Base-by-base conservation (phyloP, 257 asterid genomes). In the Solanum corneliomulleri region DNA sequence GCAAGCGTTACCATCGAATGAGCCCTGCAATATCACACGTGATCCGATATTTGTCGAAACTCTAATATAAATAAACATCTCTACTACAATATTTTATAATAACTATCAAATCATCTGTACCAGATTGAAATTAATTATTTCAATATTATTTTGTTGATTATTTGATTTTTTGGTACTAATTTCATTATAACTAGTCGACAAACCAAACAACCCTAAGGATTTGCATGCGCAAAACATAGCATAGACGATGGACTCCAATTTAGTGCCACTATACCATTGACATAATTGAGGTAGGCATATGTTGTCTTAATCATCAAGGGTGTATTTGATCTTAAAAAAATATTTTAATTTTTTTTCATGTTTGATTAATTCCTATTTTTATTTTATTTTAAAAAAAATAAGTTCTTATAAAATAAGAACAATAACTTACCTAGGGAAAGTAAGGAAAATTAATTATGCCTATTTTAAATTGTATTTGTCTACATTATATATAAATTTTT, bases 1-100 rank as follows among this genome's bases (percentile, higher is more conserved):
- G 16, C 0, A 49, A 49, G 60, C 6, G 9, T 0, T 20, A 49
- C 0, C 7, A 0, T 0, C 9, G 1, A 49, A 49, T 49, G 9
- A 0, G 16, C 16, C 21, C 3, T 49, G 15, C 0, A 5, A 0
- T 49, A 37, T 6, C 1, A 0, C 39, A 37, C 39, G 39, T 6
- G 1, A 5, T 37, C 0, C 1, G 1, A 37, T 37, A 0, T 37
- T 37, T 5, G 1, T 37, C 7, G 7, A 1, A 37, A 0, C 7
- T 37, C 39, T 37, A 37, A 37, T 37, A 0, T 37, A 1, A 37
- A 37, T 49, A 0, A 49, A 15, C 23, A 16, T 49, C 60, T 16
- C 16, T 4, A 16, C 62, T 52, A 52, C 16, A 16, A 52, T 52
- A 6, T 52, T 52, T 52, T 52, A 52, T 16, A 52, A 52, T 23